Evolutionary conservation across 352 stramenopile genomes (phyloP).

Genomic region (Globisporangium parvum): DNA sequence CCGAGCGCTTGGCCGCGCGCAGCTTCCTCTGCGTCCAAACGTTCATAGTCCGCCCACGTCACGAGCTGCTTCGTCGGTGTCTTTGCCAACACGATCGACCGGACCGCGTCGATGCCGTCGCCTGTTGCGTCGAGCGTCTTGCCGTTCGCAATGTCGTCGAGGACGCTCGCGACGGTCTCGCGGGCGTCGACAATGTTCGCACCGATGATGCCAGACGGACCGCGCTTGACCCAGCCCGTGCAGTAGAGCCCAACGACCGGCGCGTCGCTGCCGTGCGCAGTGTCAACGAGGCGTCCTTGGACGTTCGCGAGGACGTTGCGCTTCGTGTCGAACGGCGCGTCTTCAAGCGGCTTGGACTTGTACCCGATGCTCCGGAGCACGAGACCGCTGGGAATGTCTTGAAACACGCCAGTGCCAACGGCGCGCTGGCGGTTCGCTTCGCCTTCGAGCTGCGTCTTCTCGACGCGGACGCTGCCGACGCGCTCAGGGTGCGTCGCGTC

Average conservation of each 20-base stretch:
- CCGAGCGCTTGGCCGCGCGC: slow-evolving; percentile 43
- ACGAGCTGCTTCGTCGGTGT: slow-evolving; percentile 65
- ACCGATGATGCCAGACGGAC: slow-evolving; percentile 96
- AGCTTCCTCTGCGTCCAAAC: slow-evolving; percentile 55
- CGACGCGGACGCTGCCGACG: slow-evolving; percentile 73
- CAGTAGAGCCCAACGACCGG: slow-evolving; percentile 90
- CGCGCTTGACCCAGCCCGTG: slow-evolving; percentile 96
- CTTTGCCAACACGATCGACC: slow-evolving; percentile 36
- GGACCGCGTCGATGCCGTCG: slow-evolving; percentile 32
- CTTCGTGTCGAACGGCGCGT: slow-evolving; percentile 75
- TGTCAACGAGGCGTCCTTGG: slow-evolving; percentile 47
- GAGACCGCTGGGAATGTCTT: slow-evolving; percentile 75
- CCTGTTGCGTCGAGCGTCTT: slow-evolving; percentile 30
- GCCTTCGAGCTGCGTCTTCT: slow-evolving; percentile 87
- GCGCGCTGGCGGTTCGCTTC: slow-evolving; percentile 75
- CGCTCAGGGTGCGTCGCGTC: slow-evolving; percentile 34
- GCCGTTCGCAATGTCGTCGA: slow-evolving; percentile 77
- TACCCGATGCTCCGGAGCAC: slow-evolving; percentile 89
- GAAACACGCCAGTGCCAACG: slow-evolving; percentile 81
- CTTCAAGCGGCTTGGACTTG: slow-evolving; percentile 80
- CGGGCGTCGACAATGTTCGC: slow-evolving; percentile 97
- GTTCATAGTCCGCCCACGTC: slow-evolving; percentile 57
- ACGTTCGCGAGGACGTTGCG: slow-evolving; percentile 62
- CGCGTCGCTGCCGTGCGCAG: slow-evolving; percentile 20
- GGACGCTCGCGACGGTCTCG: slow-evolving; percentile 92